A percentile compares a stretch with the other conserved stretches of the same genome.
phyloP scores from a whole-genome alignment of 2,329 filamentous ascomycete species.

The Trichoderma breve region DNA sequence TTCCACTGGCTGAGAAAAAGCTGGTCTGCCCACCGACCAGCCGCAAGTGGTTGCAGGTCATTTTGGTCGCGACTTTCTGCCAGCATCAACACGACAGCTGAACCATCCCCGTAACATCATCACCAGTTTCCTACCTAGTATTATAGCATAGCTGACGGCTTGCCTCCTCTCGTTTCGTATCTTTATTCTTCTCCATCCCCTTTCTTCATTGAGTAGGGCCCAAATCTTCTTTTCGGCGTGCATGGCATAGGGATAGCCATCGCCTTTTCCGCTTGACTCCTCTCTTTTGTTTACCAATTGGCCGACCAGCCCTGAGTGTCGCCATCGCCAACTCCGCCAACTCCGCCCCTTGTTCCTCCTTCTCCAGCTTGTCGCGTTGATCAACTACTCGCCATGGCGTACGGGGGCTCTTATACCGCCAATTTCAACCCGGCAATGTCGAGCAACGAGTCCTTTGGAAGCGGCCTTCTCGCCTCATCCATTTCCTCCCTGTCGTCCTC shows the following conservation, averaged over 20 bases:
- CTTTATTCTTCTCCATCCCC: neutral
- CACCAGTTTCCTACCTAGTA: neutral
- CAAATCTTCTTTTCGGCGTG: neutral
- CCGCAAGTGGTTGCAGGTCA: slow-evolving; percentile 11
- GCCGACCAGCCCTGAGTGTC: neutral
- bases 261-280: neutral
- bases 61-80: slow-evolving; percentile 4
- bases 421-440: slow-evolving; percentile 45
- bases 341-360: neutral
- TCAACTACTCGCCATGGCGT: slow-evolving; percentile 39
- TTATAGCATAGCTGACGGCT: neutral
- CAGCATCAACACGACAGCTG: neutral
- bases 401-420: slow-evolving; percentile 44
- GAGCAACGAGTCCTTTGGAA: slow-evolving; percentile 45
- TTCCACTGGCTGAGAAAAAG: neutral
- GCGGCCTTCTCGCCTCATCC: slow-evolving; percentile 59
- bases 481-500: slow-evolving; percentile 66
- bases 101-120: neutral
- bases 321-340: neutral
- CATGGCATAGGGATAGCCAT: slow-evolving; percentile 3
- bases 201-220: neutral
- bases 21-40: slow-evolving; percentile 13
- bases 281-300: slow-evolving; percentile 2
- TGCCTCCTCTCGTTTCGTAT: neutral
- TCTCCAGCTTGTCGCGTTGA: neutral